Conservation (phyloP, 768 basidiomycete genomes). For the Pulveroboletus ravenelii region DNA sequence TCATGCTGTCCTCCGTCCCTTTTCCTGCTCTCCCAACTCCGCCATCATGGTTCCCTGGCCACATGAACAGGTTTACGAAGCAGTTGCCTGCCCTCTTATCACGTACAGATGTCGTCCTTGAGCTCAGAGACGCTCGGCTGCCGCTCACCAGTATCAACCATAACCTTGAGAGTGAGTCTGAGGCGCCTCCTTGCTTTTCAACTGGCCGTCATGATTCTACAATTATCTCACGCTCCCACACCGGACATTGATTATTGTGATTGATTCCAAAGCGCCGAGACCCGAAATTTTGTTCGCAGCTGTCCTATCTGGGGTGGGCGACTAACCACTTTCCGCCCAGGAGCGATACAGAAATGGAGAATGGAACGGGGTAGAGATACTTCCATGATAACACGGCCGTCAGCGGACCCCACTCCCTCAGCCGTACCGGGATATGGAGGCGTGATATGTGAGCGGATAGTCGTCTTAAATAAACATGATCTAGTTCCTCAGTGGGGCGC, state of each 20-base stretch:
- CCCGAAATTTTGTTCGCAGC: constrained; percentile 7
- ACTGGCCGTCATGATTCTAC: neutral
- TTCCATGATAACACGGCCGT: constrained; percentile 36
- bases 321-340: constrained; percentile 35
- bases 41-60: constrained; percentile 94
- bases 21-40: constrained; percentile 58
- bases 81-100: constrained; percentile 72
- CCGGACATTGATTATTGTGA: constrained; percentile 10
- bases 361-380: constrained; percentile 59
- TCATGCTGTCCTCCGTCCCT: constrained; percentile 34
- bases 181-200: neutral
- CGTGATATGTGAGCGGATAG: constrained; percentile 69
- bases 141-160: constrained; percentile 93
- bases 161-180: constrained; percentile 69
- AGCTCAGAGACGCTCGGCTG: constrained; percentile 88
- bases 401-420: constrained; percentile 15
- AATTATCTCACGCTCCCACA: constrained; percentile 21
- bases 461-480: constrained; percentile 92
- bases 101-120: constrained; percentile 87
- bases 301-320: constrained; percentile 5
- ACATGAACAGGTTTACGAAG: constrained; percentile 86
- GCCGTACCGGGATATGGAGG: constrained; percentile 23
- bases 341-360: constrained; percentile 64
- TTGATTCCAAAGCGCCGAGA: constrained; percentile 10
- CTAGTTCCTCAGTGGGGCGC: constrained; percentile 86